Base-by-base conservation (phyloP, 1,139 yeast genomes). In the Kodamaea plutei region DNA sequence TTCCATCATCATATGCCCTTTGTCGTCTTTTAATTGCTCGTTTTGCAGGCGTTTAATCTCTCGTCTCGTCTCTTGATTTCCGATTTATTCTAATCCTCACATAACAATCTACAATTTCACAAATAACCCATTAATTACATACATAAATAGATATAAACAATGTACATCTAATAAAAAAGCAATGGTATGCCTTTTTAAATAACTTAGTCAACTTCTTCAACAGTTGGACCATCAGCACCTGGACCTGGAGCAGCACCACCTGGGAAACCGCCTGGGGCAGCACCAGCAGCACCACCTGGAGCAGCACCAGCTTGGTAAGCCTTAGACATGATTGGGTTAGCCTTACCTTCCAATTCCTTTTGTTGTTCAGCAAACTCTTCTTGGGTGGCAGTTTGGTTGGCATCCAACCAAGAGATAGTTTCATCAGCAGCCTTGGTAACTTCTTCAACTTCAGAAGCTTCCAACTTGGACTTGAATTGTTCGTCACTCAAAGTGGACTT, bases 301-400 rank as follows among this genome's bases (percentile, higher is more conserved):
- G 70, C 68, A 53, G 64, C 73, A 62, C 79, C 80, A 44, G 73
- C 81, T 64, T 76, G 82, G 83, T 85, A 85, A 72, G 88, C 84
- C 76, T 84, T 84, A 61, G 87, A 72, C 84, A 85, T 80, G 74
- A 85, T 81, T 66, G 95, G 95, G 84, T 85, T 85, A 53, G 95
- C 91, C 69, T 80, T 76, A 50, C 79, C 84, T 75, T 85, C 95
- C 61, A 85, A 83, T 69, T 85, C 95, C 84, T 85, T 85, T 75
- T 84, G 91, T 73, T 80, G 78, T 72, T 83, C 93, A 56, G 77
- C 70, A 69, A 63, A 85, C 74, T 85, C 95, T 63, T 85, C 95
- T 54, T 81, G 76, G 50, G 93, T 67, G 54, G 91, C 95, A 52
- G 94, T 76, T 62, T 79, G 84, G 79, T 84, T 83, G 61, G 74